phyloP scores from a whole-genome alignment of 129 eudicot genomes.

The Ambrosia artemisiifolia region DNA sequence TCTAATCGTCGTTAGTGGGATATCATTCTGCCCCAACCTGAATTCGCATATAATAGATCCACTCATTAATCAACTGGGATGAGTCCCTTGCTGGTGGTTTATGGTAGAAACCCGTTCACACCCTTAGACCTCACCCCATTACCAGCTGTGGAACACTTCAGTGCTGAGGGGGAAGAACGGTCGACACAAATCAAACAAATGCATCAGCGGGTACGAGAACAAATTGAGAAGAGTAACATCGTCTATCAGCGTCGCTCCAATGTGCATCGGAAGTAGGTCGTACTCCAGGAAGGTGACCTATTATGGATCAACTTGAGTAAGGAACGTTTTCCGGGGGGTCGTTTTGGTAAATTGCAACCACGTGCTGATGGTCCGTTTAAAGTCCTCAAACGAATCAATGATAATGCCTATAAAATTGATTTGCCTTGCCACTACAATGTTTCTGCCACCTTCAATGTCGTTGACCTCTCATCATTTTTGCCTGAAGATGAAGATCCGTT shows the following conservation, averaged over 20 bases:
- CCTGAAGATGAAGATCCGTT: no score
- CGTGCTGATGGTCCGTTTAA: no score
- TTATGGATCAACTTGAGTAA: no score
- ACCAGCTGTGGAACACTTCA: neutral
- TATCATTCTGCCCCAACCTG: neutral
- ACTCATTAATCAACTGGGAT: neutral
- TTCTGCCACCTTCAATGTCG: no score
- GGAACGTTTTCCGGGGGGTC: no score
- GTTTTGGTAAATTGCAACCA: no score
- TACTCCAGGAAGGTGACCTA: neutral
- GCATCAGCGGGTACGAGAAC: neutral
- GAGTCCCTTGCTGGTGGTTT: slow-evolving; percentile 2
- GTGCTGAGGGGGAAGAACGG: neutral
- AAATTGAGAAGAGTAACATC: neutral
- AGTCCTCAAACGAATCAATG: no score
- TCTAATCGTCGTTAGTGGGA: neutral
- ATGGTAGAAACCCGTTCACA: neutral
- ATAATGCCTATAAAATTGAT: no score
- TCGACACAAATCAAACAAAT: neutral
- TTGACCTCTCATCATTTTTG: no score
- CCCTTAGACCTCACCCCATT: neutral
- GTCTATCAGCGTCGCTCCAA: neutral
- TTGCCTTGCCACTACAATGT: no score
- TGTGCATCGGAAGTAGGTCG: neutral
- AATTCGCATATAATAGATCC: neutral